Evolutionary conservation across 139 green algal species (phyloP).

Genomic region (Chara braunii): DNA sequence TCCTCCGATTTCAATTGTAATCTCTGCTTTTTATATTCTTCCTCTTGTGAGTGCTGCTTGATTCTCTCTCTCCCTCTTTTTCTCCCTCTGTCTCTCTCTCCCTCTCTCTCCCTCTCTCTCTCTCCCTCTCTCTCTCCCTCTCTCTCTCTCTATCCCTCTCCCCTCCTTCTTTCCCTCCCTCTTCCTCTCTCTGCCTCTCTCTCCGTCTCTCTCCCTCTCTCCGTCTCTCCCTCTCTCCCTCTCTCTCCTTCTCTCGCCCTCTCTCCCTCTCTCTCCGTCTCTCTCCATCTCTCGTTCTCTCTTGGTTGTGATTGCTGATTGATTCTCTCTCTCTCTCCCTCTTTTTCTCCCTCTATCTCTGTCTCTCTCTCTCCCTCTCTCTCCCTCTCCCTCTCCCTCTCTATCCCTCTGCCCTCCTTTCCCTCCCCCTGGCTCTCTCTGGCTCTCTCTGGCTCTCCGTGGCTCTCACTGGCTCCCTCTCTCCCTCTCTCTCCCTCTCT

Average conservation of each 20-base stretch:
- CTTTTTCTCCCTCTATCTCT: not conserved
- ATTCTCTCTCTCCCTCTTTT: not conserved
- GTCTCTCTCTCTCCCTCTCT: too few species aligned
- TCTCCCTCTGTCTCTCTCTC: not conserved
- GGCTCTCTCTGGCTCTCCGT: too few species aligned
- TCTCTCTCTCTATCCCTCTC: conserved; percentile 10
- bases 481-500: too few species aligned
- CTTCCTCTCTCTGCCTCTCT: conserved; percentile 6
- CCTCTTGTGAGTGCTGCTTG: not conserved
- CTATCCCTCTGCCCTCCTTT: too few species aligned
- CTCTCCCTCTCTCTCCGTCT: too few species aligned
- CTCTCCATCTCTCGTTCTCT: too few species aligned
- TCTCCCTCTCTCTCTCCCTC: conserved; percentile 7
- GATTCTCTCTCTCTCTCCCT: conserved; percentile 3
- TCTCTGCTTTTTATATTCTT: not conserved
- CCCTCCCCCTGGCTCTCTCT: too few species aligned
- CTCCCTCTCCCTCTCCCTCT: too few species aligned
- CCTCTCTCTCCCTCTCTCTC: not conserved
- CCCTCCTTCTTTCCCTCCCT: too few species aligned
- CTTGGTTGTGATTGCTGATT: not conserved
- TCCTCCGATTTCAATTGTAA: not conserved
- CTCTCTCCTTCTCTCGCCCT: not conserved
- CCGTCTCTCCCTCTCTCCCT: conserved; percentile 2
- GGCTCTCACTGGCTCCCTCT: too few species aligned
- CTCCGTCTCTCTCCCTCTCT: conserved; percentile 7